A percentile compares a stretch with the other conserved stretches of the same genome.
phyloP scores from a whole-genome alignment of 768 basidiomycete species.

The Hydnomerulius pinastri region DNA sequence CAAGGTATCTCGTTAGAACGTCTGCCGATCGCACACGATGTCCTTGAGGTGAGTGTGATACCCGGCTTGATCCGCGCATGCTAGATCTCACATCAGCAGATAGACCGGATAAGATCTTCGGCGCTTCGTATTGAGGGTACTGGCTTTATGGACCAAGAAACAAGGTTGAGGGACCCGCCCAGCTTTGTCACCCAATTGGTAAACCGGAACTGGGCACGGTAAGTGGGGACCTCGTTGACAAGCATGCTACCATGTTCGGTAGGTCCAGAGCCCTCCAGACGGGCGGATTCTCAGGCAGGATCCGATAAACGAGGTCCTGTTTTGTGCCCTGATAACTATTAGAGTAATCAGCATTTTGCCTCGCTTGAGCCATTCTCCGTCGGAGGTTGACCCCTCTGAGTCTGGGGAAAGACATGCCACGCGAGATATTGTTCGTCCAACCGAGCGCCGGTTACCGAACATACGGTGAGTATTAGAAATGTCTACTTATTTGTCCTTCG shows the following conservation, averaged over 20 bases:
- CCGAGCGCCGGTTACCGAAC: conserved; percentile 2
- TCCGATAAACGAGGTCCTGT: conserved; percentile 11
- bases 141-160: conserved; percentile 17
- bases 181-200: conserved; percentile 15
- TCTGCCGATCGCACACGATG: conserved; percentile 16
- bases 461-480: background rate
- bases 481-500: background rate
- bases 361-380: conserved; percentile 14
- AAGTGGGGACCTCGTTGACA: conserved; percentile 10
- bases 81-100: conserved; percentile 19
- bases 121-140: conserved; percentile 19
- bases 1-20: no score
- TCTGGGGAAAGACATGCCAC: conserved; percentile 2
- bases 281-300: conserved; percentile 21
- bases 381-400: conserved; percentile 7
- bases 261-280: conserved; percentile 14
- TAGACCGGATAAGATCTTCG: conserved; percentile 24
- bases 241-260: conserved; percentile 14
- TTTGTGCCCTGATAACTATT: conserved; percentile 7
- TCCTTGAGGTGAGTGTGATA: conserved; percentile 11
- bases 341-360: conserved; percentile 6
- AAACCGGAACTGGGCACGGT: background rate
- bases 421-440: conserved; percentile 3
- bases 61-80: conserved; percentile 30
- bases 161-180: conserved; percentile 20